Evolutionary conservation across 495 filamentous ascomycete genomes (phyloP), one percentile per base, ranked within the genome.

Genomic region (Emericellopsis terricola): DNA sequence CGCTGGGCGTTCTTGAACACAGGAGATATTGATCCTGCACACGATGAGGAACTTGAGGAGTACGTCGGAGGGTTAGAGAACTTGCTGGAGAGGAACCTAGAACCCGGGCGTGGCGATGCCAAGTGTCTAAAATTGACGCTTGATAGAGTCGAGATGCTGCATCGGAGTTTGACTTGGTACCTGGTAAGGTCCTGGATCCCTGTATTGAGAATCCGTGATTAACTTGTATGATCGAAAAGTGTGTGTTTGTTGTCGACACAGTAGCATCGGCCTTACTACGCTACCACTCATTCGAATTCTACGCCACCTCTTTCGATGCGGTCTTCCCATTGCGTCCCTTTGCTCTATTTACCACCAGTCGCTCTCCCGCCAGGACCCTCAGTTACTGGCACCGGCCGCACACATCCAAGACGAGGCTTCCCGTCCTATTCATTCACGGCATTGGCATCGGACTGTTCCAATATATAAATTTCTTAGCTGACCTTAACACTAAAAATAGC

Each of bases 381-480:
- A 57, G 60, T 19, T 81, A 81, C 53, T 78, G 73, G 73, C 52
- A 71, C 45, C 64, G 71, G 13, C 67, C 70, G 2, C 76, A 79
- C 41, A 68, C 55, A 8, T 69, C 73, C 1, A 49, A 50, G 6
- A 53, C 56, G 4, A 59, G 59, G 18, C 46, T 66, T 1, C 76
- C 76, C 0, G 43, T 79, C 28, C 45, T 81, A 3, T 78, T 79
- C 48, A 57, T 81, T 13, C 76, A 81, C 45, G 76, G 76, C n/a
- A 77, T 81, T 32, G 73, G 74, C 17, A 69, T 79, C 34, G 75
- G 75, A 0, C 58, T 78, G 8, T 72, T 65, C 44, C 59, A 73
- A 2, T 81, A 81, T 37, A 56, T 57, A 11, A 48, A 49, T 18
- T 75, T 78, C 46, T 53, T 81, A 1, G 41, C 41, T 15, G 53